These are phyloP conservation scores for Solanum sparsipilum DNA, from an alignment of 257 asterid genomes.

Conservation along the genomic window DNA sequence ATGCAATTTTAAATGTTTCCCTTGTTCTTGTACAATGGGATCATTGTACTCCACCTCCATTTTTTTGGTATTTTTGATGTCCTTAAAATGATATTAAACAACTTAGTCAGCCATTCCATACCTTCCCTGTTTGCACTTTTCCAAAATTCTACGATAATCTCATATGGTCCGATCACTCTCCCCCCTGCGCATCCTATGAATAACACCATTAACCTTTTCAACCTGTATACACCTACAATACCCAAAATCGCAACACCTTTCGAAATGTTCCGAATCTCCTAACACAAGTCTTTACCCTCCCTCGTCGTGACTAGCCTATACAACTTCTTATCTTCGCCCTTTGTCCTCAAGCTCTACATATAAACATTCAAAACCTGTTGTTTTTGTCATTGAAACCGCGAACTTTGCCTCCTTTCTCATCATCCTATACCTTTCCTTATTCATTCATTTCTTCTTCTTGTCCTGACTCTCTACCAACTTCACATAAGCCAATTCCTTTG, in stretches of 20 bases:
- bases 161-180: not conserved
- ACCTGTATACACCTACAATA: not conserved
- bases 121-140: not conserved
- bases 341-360: not conserved
- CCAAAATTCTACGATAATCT: not conserved
- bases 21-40: not conserved
- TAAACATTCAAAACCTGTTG: not conserved
- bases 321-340: not conserved
- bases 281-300: not conserved
- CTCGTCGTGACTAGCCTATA: not conserved
- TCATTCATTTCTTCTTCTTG: not conserved
- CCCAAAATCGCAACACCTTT: not conserved
- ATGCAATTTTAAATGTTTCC: not conserved
- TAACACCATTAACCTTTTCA: not conserved
- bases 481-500: not conserved
- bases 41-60: not conserved
- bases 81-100: not conserved
- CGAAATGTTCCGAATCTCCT: not conserved
- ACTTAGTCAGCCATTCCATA: not conserved
- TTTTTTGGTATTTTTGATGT: not conserved
- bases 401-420: not conserved
- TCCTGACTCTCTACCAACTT: not conserved
- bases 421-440: not conserved
- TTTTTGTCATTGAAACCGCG: not conserved
- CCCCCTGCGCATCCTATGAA: not conserved